phyloP scores from a whole-genome alignment of 148 eudicot genomes.

The Selenicereus undatus region DNA sequence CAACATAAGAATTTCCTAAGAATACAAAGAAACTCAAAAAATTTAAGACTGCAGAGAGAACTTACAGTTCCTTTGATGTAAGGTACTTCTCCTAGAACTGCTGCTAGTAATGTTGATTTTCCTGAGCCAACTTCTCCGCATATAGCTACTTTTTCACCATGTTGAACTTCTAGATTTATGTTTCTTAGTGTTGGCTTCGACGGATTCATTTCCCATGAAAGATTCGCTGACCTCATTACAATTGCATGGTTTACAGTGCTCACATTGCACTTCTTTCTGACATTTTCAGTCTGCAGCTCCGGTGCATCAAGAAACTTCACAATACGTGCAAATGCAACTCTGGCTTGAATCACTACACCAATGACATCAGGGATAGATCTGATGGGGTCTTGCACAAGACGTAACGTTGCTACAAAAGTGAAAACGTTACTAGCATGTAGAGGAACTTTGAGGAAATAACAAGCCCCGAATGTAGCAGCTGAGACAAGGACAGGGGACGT shows the following conservation, averaged over 20 bases:
- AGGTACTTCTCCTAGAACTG: slow-evolving; percentile 89
- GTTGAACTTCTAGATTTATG: slow-evolving; percentile 53
- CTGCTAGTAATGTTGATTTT: slow-evolving; percentile 79
- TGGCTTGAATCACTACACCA: slow-evolving; percentile 80
- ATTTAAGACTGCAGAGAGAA: not conserved
- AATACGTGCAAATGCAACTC: slow-evolving; percentile 70
- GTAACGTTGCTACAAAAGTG: slow-evolving; percentile 81
- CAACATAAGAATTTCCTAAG: no score
- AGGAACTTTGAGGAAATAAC: slow-evolving; percentile 65
- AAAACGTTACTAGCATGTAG: slow-evolving; percentile 80
- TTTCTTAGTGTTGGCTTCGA: slow-evolving; percentile 52
- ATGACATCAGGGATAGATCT: slow-evolving; percentile 84
- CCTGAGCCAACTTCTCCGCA: slow-evolving; percentile 98
- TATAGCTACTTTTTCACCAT: slow-evolving; percentile 70
- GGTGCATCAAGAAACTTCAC: slow-evolving; percentile 75
- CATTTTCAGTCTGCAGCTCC: slow-evolving; percentile 63
- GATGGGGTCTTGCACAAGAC: slow-evolving; percentile 85
- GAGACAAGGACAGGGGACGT: slow-evolving; percentile 79
- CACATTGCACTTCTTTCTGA: slow-evolving; percentile 29
- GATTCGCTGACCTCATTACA: slow-evolving; percentile 51
- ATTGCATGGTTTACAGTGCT: slow-evolving; percentile 22
- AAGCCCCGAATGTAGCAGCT: slow-evolving; percentile 77
- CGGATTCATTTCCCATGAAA: slow-evolving; percentile 68
- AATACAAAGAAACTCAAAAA: not conserved
- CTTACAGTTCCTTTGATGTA: slow-evolving; percentile 63